These are phyloP conservation scores for Oropetium thomaeum DNA, from an alignment of 176 grass and related monocot species.

Conservation along the genomic window DNA sequence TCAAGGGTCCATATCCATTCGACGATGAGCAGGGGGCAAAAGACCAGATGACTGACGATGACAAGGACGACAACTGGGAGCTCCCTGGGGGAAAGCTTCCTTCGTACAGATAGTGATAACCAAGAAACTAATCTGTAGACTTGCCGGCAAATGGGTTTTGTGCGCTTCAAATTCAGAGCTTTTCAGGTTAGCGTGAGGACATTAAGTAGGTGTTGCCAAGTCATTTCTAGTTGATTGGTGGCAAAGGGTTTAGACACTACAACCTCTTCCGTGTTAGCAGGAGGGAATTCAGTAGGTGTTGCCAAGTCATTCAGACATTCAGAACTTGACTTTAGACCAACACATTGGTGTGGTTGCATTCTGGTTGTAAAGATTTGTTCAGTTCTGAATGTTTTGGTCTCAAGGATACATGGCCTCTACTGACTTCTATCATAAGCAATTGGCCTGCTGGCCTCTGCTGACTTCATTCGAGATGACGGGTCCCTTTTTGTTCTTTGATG, in stretches of 20 bases:
- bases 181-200: not conserved
- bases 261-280: no score
- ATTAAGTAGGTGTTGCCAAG: not conserved
- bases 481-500: not conserved
- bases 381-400: not conserved
- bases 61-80: slow-evolving; percentile 48
- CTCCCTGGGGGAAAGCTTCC: slow-evolving; percentile 45
- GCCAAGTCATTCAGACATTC: no score
- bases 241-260: not conserved
- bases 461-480: not conserved
- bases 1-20: slow-evolving; percentile 41
- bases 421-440: not conserved
- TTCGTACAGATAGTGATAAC: slow-evolving; percentile 32
- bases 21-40: not conserved
- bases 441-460: not conserved
- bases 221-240: not conserved
- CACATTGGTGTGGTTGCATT: not conserved
- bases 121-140: not conserved
- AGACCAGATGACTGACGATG: not conserved
- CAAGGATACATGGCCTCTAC: not conserved
- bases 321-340: no score
- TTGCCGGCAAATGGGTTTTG: not conserved
- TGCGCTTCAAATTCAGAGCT: not conserved
- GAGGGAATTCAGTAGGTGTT: no score
- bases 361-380: not conserved